Conservation (phyloP, 208 protist species). For the Trypanosoma melophagium region DNA sequence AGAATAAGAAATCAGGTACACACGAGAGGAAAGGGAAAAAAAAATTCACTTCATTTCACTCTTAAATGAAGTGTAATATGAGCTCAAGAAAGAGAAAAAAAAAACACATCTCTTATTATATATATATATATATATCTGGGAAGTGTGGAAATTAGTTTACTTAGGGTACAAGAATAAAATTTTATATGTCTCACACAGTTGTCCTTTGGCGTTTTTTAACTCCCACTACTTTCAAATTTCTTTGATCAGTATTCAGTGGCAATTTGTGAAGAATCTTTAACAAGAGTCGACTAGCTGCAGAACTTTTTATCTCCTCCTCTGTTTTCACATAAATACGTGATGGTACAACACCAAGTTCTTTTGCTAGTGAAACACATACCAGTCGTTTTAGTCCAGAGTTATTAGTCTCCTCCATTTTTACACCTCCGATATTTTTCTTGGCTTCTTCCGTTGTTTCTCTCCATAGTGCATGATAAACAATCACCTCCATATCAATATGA, state of each 20-base stretch:
- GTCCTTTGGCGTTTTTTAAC: constrained; percentile 15
- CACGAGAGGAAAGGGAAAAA: no score
- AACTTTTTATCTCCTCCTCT: constrained; percentile 37
- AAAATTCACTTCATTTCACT: not conserved
- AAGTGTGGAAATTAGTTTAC: no score
- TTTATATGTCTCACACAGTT: not conserved
- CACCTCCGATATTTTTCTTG: not conserved
- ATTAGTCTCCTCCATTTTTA: not conserved
- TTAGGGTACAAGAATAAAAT: not conserved
- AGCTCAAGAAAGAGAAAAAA: no score
- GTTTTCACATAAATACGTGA: constrained; percentile 54
- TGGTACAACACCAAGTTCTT: constrained; percentile 12
- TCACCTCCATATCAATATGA: constrained; percentile 80
- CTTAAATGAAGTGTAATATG: not conserved
- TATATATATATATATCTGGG: no score
- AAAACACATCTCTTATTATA: no score
- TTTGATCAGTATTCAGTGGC: not conserved
- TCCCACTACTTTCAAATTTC: not conserved
- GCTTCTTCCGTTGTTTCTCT: not conserved
- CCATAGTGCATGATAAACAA: constrained; percentile 60
- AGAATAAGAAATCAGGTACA: not conserved
- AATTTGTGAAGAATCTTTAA: constrained; percentile 56
- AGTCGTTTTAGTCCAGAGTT: constrained; percentile 9
- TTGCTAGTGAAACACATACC: constrained; percentile 25
- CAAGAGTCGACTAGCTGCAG: constrained; percentile 59